phyloP scores from a whole-genome alignment of 1,284 basidiomycete genomes.

The Ustilago loliicola region DNA sequence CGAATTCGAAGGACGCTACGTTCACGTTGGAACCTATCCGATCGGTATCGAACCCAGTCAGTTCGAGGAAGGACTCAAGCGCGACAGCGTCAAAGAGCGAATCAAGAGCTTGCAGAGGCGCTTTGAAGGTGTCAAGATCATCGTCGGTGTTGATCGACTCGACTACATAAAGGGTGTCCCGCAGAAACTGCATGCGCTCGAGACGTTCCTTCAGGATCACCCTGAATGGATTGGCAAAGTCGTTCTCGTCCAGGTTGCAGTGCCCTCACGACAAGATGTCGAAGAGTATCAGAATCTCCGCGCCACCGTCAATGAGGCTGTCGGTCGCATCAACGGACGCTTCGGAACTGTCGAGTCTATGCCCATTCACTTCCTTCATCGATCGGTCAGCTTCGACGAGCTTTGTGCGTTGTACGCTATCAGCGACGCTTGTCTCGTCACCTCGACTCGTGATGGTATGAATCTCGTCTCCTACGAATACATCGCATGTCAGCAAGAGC shows the following conservation, averaged over 20 bases:
- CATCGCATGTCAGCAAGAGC: slow-evolving; percentile 91
- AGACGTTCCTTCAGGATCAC: slow-evolving; percentile 95
- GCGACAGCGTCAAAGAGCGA: slow-evolving; percentile 82
- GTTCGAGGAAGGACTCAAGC: slow-evolving; percentile 86
- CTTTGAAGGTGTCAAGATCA: slow-evolving; percentile 95
- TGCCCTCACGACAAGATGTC: slow-evolving; percentile 96
- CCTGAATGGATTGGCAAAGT: slow-evolving; percentile 99
- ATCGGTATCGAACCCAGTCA: slow-evolving; percentile 96
- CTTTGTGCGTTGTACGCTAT: slow-evolving; percentile 95
- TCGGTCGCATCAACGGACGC: slow-evolving; percentile 96
- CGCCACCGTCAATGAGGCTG: slow-evolving; percentile 95
- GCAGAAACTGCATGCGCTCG: slow-evolving; percentile 95
- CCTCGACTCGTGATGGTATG: slow-evolving; percentile 97
- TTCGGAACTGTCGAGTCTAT: slow-evolving; percentile 99
- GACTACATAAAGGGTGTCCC: slow-evolving; percentile 99
- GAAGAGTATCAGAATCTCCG: slow-evolving; percentile 99
- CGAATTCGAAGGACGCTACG: slow-evolving; percentile 92
- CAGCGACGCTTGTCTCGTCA: slow-evolving; percentile 95
- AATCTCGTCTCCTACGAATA: slow-evolving; percentile 99
- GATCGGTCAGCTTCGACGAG: slow-evolving; percentile 91
- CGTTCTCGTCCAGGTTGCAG: slow-evolving; percentile 94
- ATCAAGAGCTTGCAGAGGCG: slow-evolving; percentile 86
- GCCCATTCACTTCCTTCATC: slow-evolving; percentile 95
- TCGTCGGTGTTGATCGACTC: slow-evolving; percentile 96
- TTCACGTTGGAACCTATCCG: slow-evolving; percentile 97